A percentile compares a stretch with the other conserved stretches of the same genome.
Evolutionary conservation across 495 filamentous ascomycete genomes (phyloP).

Genomic region (Collariella sp.): DNA sequence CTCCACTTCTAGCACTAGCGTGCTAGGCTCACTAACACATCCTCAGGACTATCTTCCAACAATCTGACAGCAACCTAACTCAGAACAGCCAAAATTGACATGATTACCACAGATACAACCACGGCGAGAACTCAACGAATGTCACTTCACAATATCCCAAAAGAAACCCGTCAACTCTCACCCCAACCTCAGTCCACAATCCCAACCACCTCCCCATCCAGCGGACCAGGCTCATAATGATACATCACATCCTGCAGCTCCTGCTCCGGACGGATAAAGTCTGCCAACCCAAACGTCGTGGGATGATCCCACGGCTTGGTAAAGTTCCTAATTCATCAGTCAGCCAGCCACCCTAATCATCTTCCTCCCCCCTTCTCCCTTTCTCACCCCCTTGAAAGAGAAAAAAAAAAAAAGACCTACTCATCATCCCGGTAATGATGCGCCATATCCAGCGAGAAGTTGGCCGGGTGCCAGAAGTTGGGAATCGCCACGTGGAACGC

Average conservation of each 20-base stretch:
- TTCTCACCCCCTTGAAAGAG: background rate
- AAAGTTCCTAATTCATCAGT: slow-evolving; percentile 18
- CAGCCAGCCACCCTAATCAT: background rate
- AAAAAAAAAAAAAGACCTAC: slow-evolving; percentile 15
- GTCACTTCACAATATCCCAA: background rate
- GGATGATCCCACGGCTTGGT: slow-evolving; percentile 19
- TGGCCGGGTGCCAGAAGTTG: slow-evolving; percentile 19
- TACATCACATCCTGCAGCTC: slow-evolving; percentile 1
- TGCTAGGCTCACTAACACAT: no score
- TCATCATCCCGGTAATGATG: slow-evolving; percentile 26
- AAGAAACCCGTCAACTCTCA: no score
- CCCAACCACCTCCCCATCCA: slow-evolving; percentile 13
- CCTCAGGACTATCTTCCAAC: no score
- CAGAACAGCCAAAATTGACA: no score
- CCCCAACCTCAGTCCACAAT: slow-evolving; percentile 6
- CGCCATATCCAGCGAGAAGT: slow-evolving; percentile 25
- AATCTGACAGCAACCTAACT: no score
- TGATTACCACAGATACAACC: no score
- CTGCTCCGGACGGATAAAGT: slow-evolving; percentile 1
- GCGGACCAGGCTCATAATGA: slow-evolving; percentile 4
- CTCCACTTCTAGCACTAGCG: no score
- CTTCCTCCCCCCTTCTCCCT: no score
- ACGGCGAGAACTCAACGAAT: no score
- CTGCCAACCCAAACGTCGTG: slow-evolving; percentile 14
- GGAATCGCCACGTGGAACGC: slow-evolving; percentile 23